Base-by-base conservation (phyloP, 2,329 filamentous ascomycete genomes). In the Xylariales sp. region DNA sequence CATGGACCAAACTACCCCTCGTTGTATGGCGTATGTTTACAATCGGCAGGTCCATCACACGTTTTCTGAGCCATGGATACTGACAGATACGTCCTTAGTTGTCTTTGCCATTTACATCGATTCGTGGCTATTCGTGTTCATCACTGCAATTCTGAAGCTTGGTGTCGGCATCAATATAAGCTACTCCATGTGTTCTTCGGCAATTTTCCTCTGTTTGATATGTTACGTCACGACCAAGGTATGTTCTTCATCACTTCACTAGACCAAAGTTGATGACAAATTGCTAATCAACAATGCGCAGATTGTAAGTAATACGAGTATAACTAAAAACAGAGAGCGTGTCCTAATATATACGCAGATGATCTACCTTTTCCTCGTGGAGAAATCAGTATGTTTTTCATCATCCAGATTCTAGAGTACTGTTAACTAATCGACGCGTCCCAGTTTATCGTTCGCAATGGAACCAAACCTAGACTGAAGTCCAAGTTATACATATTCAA, bases 221-320 rank as follows among this genome's bases (percentile, higher is more conserved):
- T 82, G 72, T 46, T 83, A 83, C 49, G 66, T 83, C 36, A 76
- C 74, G 3, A 80, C 78, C 3, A 83, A 84, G 61, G 72, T 81
- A 37, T 41, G 54, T 48, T 14, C 5, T 23, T 23, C 18, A n/a
- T 31, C 18, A n/a, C n/a, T n/a, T n/a, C n/a, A n/a, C n/a, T n/a
- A n/a, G n/a, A n/a, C n/a, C n/a, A n/a, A n/a, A n/a, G n/a, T n/a
- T n/a, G n/a, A n/a, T n/a, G n/a, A n/a, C n/a, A n/a, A n/a, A n/a
- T n/a, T n/a, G n/a, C 21, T 18, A 21, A 15, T 20, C 4, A 17
- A 3, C 19, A 3, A 6, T 18, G 14, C 8, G 25, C 41, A 63
- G 60, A 59, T 62, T 45, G 58, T 64, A 34, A 33, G 57, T 48
- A 5, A n/a, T n/a, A n/a, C n/a, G n/a, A n/a, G n/a, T n/a, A n/a